These are phyloP conservation scores for Skeletonema grethae DNA, from an alignment of 108 stramenopile genomes.

Conservation along the genomic window DNA sequence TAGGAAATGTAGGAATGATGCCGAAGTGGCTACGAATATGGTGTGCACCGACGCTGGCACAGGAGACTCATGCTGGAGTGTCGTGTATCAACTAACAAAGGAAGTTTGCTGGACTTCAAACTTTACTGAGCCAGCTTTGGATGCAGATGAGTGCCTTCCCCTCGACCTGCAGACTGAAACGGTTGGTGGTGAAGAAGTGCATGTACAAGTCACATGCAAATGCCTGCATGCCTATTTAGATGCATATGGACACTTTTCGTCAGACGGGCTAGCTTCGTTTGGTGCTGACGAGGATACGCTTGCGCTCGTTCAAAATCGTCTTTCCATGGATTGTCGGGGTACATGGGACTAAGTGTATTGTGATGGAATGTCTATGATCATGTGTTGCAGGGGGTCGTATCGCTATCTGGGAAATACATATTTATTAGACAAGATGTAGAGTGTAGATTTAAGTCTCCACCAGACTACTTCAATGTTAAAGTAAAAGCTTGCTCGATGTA, in stretches of 20 bases:
- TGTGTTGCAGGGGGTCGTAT: no score
- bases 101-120: background rate
- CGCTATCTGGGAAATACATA: no score
- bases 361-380: background rate
- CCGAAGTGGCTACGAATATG: background rate
- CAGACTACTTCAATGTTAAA: no score
- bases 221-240: background rate
- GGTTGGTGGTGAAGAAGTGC: background rate
- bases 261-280: background rate
- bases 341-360: background rate
- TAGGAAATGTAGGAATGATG: background rate
- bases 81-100: background rate
- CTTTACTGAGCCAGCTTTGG: background rate
- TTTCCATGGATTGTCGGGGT: background rate
- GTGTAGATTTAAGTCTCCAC: no score
- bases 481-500: no score
- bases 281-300: background rate
- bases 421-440: no score
- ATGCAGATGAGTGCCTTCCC: background rate
- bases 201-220: background rate
- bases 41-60: background rate
- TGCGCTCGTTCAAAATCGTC: background rate
- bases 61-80: background rate
- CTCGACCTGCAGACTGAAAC: background rate
- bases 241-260: background rate